Base-by-base conservation (phyloP, 169 alveolate genomes). In the Plasmodium coatneyi region DNA sequence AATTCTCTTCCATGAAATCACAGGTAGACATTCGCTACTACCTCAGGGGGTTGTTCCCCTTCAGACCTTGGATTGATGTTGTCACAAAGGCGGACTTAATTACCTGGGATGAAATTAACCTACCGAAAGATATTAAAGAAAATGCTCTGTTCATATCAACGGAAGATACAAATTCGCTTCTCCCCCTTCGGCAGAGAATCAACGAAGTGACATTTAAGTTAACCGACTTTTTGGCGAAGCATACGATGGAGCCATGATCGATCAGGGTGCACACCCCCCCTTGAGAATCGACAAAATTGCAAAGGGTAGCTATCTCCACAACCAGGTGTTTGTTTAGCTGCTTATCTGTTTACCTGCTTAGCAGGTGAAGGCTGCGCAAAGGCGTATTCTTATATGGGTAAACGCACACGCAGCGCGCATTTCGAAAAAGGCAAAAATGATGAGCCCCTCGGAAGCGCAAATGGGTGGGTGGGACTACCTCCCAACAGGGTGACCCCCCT, bases 41-140 rank as follows among this genome's bases (percentile, higher is more conserved):
- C 80, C 71, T 86, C 78, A 86, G 93, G 70, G 93, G 93, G 14
- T 34, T 86, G 16, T 86, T 86, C 39, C 93, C 93, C 30, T 86
- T 86, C 80, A 86, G 93, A 74, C 93, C 93, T 9, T 86, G 93
- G 93, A 86, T 86, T 76, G 93, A 86, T 76, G 93, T 86, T 32
- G 70, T 86, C 56, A 86, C 93, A 22, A 86, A 86, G 70, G 78
- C 93, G 3, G 93, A 86, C 70, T 19, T 86, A 76, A 86, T 54
- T 34, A 54, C 49, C 70, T 86, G 66, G 79, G 84, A 74, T 54
- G 25, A 32, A 36, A 83, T 86, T 34, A 32, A 86, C 41, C 12
- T 86, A 9, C 93, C 93, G 3, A 86, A 86, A 49, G 93, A 86
- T 76, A 52, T 86, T 74, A 86, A 86, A 76, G 86, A 86, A 86